Evolutionary conservation across 805 yeast genomes (phyloP).

Genomic region (Candida vaughaniae): DNA sequence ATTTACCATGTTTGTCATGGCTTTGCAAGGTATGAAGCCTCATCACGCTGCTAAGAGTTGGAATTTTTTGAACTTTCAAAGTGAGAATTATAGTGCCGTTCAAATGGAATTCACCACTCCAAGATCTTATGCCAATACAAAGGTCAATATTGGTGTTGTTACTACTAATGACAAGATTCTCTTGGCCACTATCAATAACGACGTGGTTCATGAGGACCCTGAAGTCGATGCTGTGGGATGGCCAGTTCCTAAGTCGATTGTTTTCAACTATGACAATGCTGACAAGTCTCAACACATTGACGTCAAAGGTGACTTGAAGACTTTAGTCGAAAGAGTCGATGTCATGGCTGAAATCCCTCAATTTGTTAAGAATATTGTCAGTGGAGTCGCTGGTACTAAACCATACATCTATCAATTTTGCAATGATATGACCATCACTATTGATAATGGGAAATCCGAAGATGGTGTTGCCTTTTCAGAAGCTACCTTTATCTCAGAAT

Average conservation of each 20-base stretch:
- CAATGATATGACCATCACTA: conserved; percentile 55
- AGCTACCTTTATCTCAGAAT: conserved; percentile 70
- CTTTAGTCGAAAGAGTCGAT: conserved; percentile 85
- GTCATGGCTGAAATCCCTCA: conserved; percentile 97
- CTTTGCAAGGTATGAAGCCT: conserved; percentile 98
- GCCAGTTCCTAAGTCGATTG: conserved; percentile 76
- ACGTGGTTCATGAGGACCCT: conserved; percentile 54
- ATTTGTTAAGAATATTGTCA: conserved; percentile 88
- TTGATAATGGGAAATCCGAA: conserved; percentile 46
- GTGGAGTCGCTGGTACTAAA: conserved; percentile 92
- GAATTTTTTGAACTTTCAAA: conserved; percentile 91
- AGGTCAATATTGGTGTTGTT: conserved; percentile 76
- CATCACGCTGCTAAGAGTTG: conserved; percentile 97
- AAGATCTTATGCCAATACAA: conserved; percentile 77
- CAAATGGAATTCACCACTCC: conserved; percentile 97
- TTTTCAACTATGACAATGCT: conserved; percentile 46
- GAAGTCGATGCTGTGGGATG: conserved; percentile 81
- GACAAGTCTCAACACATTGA: conserved; percentile 46
- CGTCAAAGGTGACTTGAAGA: conserved; percentile 59
- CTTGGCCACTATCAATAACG: conserved; percentile 63
- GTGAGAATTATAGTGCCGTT: conserved; percentile 68
- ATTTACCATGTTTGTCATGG: conserved; percentile 85
- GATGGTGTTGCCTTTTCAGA: conserved; percentile 71
- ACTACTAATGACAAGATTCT: conserved; percentile 63
- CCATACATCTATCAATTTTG: conserved; percentile 96